Percentiles rank a stretch among this genome's conserved stretches.
phyloP scores from a whole-genome alignment of 192 early-diverging fungal genomes.

The Coemansia sp. region DNA sequence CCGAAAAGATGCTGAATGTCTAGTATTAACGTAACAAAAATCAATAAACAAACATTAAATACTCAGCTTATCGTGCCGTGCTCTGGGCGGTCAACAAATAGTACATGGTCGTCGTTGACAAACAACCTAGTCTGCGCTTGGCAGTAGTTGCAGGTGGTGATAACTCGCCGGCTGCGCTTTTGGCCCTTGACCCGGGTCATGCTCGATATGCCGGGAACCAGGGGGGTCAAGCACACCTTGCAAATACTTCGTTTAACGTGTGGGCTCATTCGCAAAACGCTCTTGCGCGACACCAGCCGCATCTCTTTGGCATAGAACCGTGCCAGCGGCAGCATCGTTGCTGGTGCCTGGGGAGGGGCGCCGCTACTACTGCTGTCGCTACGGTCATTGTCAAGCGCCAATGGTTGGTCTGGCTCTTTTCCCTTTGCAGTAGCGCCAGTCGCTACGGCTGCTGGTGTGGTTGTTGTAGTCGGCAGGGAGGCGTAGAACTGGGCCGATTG shows the following conservation, averaged over 20 bases:
- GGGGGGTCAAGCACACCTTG: slow-evolving; percentile 26
- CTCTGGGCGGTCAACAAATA: slow-evolving; percentile 36
- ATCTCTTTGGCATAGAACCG: slow-evolving; percentile 48
- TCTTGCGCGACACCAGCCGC: slow-evolving; percentile 40
- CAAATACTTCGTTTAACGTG: slow-evolving; percentile 43
- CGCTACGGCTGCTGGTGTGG: neutral
- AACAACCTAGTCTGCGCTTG: slow-evolving; percentile 26
- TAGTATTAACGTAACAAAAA: slow-evolving; percentile 3
- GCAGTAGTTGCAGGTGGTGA: slow-evolving; percentile 42
- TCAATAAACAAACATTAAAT: neutral
- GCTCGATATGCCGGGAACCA: slow-evolving; percentile 38
- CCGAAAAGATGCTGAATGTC: slow-evolving; percentile 37
- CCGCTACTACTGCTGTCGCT: slow-evolving; percentile 8
- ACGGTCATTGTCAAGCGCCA: neutral
- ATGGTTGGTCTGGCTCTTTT: neutral
- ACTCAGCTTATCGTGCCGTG: slow-evolving; percentile 21
- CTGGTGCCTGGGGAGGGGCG: neutral
- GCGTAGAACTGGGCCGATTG: slow-evolving; percentile 44
- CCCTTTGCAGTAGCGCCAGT: neutral
- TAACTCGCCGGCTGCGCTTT: slow-evolving; percentile 15
- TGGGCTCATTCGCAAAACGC: slow-evolving; percentile 46
- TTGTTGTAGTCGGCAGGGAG: neutral
- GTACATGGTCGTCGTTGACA: slow-evolving; percentile 12
- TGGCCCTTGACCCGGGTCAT: slow-evolving; percentile 31
- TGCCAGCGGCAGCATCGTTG: slow-evolving; percentile 22